A percentile compares a stretch with the other conserved stretches of the same genome.
These are phyloP conservation scores for Syzygium malaccense DNA, from an alignment of 441 rosid species.

Conservation along the genomic window DNA sequence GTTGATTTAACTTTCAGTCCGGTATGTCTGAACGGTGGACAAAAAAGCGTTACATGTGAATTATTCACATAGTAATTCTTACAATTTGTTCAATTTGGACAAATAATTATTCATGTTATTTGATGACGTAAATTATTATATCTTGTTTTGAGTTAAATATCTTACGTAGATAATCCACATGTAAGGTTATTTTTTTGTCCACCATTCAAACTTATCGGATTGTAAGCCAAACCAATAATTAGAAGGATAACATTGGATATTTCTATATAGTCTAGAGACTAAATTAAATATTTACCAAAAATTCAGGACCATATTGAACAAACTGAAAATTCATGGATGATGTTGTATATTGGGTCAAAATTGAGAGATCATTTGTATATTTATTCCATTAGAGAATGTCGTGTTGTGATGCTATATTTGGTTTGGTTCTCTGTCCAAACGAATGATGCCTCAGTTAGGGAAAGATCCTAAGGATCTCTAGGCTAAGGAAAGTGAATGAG, in stretches of 20 bases:
- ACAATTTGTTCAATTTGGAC: too few relatives aligned
- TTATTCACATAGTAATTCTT: too few relatives aligned
- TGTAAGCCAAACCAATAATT: not conserved
- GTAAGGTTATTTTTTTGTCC: not conserved
- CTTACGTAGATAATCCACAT: not conserved
- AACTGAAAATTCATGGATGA: fast-evolving
- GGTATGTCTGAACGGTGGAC: not conserved
- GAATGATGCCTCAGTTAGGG: not conserved
- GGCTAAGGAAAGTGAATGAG: not conserved
- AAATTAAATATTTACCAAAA: not conserved
- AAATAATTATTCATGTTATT: not conserved
- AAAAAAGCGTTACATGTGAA: not conserved
- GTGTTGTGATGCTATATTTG: not conserved
- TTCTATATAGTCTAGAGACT: not conserved
- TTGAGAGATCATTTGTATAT: not conserved
- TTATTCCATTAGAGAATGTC: not conserved
- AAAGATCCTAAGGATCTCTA: not conserved
- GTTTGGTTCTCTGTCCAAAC: not conserved
- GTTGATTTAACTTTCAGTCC: not conserved
- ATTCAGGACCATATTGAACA: fast-evolving
- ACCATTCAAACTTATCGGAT: not conserved
- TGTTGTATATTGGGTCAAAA: fast-evolving
- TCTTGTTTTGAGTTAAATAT: not conserved
- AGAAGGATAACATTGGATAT: not conserved
- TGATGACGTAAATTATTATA: not conserved